Evolutionary conservation across 176 grass and related monocot genomes (phyloP).

Genomic region (Zizania latifolia): DNA sequence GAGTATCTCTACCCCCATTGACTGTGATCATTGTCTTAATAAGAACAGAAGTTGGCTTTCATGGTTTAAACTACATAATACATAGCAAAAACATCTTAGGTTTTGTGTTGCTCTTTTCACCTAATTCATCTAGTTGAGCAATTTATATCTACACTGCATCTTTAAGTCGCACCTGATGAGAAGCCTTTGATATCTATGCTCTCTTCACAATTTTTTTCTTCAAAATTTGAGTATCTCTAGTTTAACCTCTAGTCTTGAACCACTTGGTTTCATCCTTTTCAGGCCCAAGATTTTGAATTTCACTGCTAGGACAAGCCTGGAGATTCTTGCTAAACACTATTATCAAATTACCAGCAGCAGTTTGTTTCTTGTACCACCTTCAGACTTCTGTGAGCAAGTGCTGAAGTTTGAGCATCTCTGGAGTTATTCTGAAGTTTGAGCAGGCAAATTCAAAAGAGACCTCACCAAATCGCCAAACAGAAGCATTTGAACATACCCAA

Average conservation of each 20-base stretch:
- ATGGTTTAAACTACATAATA: no score
- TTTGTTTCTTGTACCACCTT: conserved; percentile 92
- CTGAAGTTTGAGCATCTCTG: conserved; percentile 94
- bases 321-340: conserved; percentile 93
- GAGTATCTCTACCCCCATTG: no score
- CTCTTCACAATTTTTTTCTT: no score
- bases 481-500: conserved; percentile 38
- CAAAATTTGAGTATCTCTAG: no score
- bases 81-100: no score
- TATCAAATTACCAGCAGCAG: conserved; percentile 68
- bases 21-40: no score
- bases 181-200: no score
- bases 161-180: not conserved
- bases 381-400: conserved; percentile 89
- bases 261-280: conserved; percentile 37
- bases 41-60: no score
- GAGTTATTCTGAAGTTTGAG: conserved; percentile 79
- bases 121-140: no score
- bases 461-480: conserved; percentile 32
- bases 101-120: no score
- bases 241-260: not conserved
- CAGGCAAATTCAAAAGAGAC: conserved; percentile 43
- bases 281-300: conserved; percentile 76
- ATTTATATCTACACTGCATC: no score
- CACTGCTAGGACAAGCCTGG: conserved; percentile 82